Evolutionary conservation across 1,284 basidiomycete genomes (phyloP), one percentile per base, ranked within the genome.

Genomic region (Microbotryum silenes-acaulis): DNA sequence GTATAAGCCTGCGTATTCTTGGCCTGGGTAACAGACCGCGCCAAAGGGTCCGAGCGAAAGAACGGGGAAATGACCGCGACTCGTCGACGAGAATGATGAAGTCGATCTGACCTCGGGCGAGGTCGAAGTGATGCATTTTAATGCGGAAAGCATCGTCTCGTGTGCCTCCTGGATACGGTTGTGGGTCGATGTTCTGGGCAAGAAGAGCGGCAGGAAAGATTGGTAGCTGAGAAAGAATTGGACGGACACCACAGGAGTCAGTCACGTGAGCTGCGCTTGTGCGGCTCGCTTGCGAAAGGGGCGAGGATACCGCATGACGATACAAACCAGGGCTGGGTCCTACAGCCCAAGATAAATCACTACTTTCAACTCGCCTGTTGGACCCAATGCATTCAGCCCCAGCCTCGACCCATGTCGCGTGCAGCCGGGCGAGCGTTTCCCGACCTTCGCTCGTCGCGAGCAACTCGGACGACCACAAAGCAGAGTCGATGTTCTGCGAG

Each of bases 351-450:
- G 21, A 9, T 6, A 20, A 10, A 18, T 3, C 16, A 16, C 12
- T 31, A 21, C 8, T 16, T 2, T 2, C 9, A 20, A 58, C 66
- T 45, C 33, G 62, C 66, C 62, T 68, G 67, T 62, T 66, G 44
- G 60, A 59, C 27, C 66, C 81, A 2, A 78, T 74, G 29, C 84
- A 64, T 82, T 84, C 87, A 3, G 86, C 81, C 51, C 81, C 77
- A 5, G 85, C 74, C 71, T 90, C 87, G 16, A 88, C 79, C 87
- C 88, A 89, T 25, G 84, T 84, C 31, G 86, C 80, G 51, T 89
- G 79, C 4, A 89, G 78, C 67, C 80, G 84, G 21, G 79, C 78
- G 16, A 84, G 80, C 61, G 79, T 82, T 56, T 78, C 75, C 52
- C 76, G 78, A 10, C 83, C 85, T 44, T 77, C 74, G 3, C 75